Evolutionary conservation across 805 yeast genomes (phyloP).

Genomic region (Saccharomyces eubayanus): DNA sequence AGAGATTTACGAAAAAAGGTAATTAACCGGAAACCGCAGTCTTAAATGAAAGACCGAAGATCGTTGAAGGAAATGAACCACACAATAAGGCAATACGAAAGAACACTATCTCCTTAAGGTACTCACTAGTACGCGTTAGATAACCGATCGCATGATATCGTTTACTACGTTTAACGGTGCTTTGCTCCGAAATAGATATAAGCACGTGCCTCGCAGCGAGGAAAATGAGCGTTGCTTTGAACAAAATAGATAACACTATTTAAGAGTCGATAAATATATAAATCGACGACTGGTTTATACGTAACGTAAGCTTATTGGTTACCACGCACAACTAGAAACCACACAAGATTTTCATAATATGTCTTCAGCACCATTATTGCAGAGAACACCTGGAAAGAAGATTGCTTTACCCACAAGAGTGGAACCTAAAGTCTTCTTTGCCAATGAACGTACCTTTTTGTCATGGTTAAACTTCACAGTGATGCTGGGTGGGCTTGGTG

Average conservation of each 20-base stretch:
- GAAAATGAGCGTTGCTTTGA: background rate
- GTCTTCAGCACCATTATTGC: constrained; percentile 63
- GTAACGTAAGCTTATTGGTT: background rate
- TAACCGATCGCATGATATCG: background rate
- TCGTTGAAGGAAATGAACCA: background rate
- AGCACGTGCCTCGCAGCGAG: background rate
- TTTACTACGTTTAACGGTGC: background rate
- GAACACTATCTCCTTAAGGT: background rate
- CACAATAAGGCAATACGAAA: no score
- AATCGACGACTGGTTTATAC: background rate
- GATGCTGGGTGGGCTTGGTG: constrained; percentile 90
- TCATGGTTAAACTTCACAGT: constrained; percentile 99
- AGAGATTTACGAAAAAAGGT: background rate
- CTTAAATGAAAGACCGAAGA: background rate
- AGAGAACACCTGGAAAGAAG: constrained; percentile 76
- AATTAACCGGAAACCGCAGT: background rate
- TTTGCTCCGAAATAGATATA: background rate
- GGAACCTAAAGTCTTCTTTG: constrained; percentile 97
- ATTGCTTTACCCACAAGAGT: constrained; percentile 97
- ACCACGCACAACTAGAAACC: background rate
- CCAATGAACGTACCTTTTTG: constrained; percentile 95
- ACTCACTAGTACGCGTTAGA: background rate
- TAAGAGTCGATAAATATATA: background rate
- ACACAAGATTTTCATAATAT: constrained; percentile 24
- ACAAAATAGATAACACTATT: background rate